Evolutionary conservation across 345 rosid species (phyloP), one percentile per base, ranked within the genome.

Genomic region (Euphorbia tirucalli): DNA sequence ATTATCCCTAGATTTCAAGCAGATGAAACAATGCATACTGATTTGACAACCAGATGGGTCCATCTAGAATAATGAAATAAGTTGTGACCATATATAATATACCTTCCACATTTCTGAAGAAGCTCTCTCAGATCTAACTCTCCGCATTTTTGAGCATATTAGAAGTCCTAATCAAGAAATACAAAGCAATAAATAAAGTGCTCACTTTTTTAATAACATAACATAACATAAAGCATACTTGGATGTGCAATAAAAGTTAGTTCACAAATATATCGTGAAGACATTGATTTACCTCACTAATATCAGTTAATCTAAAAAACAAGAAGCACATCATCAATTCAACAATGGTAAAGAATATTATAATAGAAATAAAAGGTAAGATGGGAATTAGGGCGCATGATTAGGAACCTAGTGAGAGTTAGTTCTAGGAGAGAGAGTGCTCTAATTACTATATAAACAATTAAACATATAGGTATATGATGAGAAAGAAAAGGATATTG

Each of bases 51-150:
- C 5, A 11, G 21, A 61, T 61, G 55, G 22, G 50, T 30, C 37
- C 16, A 48, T 46, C 58, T 1, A 50, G 30, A 66, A 66, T 15
- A n/a, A 25, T 44, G 31, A 46, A 31, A 27, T 62, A 21, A 67
- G 61, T 50, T 10, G 54, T 9, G 56, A 48, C 41, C 44, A n/a
- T 44, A 44, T 46, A 46, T 46, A 46, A 46, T 7, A 43, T 76
- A 89, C 93, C 93, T 89, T 89, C 85, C 81, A 73, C 73, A 84
- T 89, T 66, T 89, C 93, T 39, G 87, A 85, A 39, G 89, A 71
- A 72, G 86, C 85, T 74, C 87, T 82, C 66, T 89, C 93, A 61
- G 86, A 87, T 83, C 84, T 77, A 71, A 87, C 87, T 70, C 80
- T 85, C 73, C 89, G 80, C 87, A 87, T 87, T 80, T 84, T 85